Base-by-base conservation (phyloP, 2,329 filamentous ascomycete species). In the Xylaria polymorpha region DNA sequence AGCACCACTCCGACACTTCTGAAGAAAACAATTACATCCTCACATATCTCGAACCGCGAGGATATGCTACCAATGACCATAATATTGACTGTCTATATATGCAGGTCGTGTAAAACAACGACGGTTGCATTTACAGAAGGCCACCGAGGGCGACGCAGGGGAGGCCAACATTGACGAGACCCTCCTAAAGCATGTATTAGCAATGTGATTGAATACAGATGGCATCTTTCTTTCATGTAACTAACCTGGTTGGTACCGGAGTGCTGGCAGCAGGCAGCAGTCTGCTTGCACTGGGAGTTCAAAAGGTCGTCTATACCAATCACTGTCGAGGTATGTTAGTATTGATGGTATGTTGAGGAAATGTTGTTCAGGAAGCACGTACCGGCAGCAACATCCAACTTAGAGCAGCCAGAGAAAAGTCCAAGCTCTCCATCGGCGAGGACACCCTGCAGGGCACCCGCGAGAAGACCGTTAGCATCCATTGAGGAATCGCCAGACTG, bases 201-300 rank as follows among this genome's bases (percentile, higher is more conserved):
- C 57, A 43, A 43, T 8, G 9, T 48, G 15, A 15, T 25, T 1
- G 25, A 39, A 37, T 18, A 20, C 29, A 39, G n/a, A 41, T 18
- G 22, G n/a, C n/a, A n/a, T n/a, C n/a, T n/a, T 2, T n/a, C 15
- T 14, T 37, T 18, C 14, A 10, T n/a, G 29, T 20, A 20, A 46
- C 76, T 74, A 65, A 77, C 77, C 70, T 76, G 74, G 8, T 64
- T 41, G 64, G 67, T 64, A 57, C 74, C 75, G 51, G 74, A 75
- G 74, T 75, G 68, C 74, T 79, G 77, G 75, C 77, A 79, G 75
- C 76, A 79, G 64, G 76, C 77, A 53, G 72, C 75, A 39, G 70
- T 76, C 73, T 79, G 76, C 72, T 74, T 76, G 76, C 77, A 79
- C 68, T 77, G 73, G 66, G 48, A 71, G 56, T 78, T 71, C 48